Evolutionary conservation across 208 protist species (phyloP).

Genomic region (Vickermania spadyakhi): DNA sequence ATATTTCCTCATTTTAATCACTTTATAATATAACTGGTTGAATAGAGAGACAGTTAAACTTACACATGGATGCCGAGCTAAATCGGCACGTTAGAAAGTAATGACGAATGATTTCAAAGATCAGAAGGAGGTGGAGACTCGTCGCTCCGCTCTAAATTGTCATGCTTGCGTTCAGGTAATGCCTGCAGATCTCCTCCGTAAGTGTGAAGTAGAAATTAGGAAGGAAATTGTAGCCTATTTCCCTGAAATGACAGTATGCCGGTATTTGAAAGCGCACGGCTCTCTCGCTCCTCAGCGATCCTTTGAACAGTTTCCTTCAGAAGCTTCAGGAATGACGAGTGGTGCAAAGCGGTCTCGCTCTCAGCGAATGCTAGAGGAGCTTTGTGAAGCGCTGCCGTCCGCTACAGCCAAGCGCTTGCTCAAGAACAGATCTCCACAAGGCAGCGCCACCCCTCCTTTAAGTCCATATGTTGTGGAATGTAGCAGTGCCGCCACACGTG

Average conservation of each 20-base stretch:
- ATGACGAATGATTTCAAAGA: too few species aligned
- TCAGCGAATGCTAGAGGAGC: neutral
- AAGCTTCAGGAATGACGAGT: too few species aligned
- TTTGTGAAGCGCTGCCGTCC: neutral
- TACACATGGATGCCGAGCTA: too few species aligned
- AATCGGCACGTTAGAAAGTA: too few species aligned
- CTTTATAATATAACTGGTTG: too few species aligned
- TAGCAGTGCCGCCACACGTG: conserved; percentile 15
- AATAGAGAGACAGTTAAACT: too few species aligned
- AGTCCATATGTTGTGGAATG: conserved; percentile 10
- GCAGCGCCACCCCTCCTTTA: neutral
- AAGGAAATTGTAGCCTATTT: conserved; percentile 44
- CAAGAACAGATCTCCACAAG: too few species aligned
- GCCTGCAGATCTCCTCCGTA: conserved; percentile 8
- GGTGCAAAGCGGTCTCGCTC: neutral
- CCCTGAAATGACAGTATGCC: conserved; percentile 33
- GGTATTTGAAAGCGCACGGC: conserved; percentile 13
- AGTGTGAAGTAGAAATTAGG: conserved; percentile 21
- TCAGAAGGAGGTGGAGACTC: neutral
- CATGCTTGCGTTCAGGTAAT: too few species aligned
- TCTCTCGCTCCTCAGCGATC: too few species aligned
- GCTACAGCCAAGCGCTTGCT: neutral
- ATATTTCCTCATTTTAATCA: too few species aligned
- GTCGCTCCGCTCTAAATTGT: too few species aligned
- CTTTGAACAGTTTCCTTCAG: too few species aligned